Percentiles rank a stretch among this genome's conserved stretches.
Evolutionary conservation across 1,284 basidiomycete genomes (phyloP).

Genomic region (Trichosporon sp.): DNA sequence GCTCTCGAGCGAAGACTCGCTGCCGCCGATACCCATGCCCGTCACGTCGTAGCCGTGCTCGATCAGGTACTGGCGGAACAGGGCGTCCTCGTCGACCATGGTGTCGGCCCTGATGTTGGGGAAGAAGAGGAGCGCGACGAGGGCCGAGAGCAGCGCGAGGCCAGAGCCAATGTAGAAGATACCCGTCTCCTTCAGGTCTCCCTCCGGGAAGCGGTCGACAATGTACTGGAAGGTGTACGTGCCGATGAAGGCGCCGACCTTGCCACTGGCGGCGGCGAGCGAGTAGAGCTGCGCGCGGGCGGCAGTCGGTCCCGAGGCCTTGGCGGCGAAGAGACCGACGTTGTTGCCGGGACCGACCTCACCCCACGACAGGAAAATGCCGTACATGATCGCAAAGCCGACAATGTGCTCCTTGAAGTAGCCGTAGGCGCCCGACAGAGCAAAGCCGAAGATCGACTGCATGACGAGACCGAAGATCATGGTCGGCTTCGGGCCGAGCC

Average conservation of each 20-base stretch:
- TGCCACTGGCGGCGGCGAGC: conserved; percentile 80
- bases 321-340: conserved; percentile 71
- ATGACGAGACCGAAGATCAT: conserved; percentile 68
- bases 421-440: conserved; percentile 72
- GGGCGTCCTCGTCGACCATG: conserved; percentile 68
- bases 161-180: conserved; percentile 49
- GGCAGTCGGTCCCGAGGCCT: conserved; percentile 69
- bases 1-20: background rate
- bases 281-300: conserved; percentile 82
- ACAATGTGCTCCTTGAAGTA: conserved; percentile 52
- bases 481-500: conserved; percentile 52
- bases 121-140: conserved; percentile 69
- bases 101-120: conserved; percentile 67
- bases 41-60: conserved; percentile 58
- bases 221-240: conserved; percentile 68
- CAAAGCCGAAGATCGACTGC: conserved; percentile 75
- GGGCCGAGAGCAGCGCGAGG: conserved; percentile 73
- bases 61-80: conserved; percentile 73
- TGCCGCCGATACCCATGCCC: background rate
- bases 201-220: conserved; percentile 9
- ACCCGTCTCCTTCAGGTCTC: conserved; percentile 36
- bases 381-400: conserved; percentile 83
- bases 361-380: conserved; percentile 78
- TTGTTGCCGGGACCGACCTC: conserved; percentile 67
- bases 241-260: conserved; percentile 68